Evolutionary conservation across 306 rosid genomes (phyloP), one percentile per base, ranked within the genome.

Genomic region (Sphenostylis stenocarpa): DNA sequence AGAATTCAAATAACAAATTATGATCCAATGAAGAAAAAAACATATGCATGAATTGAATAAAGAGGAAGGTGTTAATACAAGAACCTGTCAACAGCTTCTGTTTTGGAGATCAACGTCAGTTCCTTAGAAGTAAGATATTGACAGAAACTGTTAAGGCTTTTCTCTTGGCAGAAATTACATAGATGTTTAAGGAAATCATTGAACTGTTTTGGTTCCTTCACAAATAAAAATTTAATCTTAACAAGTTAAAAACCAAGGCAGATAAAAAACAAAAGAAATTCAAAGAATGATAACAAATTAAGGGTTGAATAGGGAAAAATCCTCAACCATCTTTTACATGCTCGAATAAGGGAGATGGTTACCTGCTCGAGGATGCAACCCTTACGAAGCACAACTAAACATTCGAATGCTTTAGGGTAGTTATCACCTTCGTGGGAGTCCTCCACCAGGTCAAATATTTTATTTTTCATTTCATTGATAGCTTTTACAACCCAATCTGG

Each of bases 171-270:
- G 90, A 85, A 92, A 36, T 83, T 82, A 85, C 81, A 87, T 33
- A 95, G 85, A 76, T 73, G 69, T 72, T 8, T 83, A 34, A 92
- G 86, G 64, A 92, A 92, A 85, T 89, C 81, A 21, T 95, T 95
- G 92, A 95, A 92, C 77, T 84, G 86, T 66, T 90, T 92, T 2
- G 97, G 97, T 86, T 95, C 98, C 98, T 95, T 85, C 74, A 70
- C 15, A 67, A 13, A 45, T 71, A 60, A 56, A 24, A 53, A 23
- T 13, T 38, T 2, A 67, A 33, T 5, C 9, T 75, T 51, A 73
- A n/a, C 36, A 67, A 43, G 66, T 43, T 64, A 76, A 72, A 64
- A 62, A 28, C 66, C 12, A 62, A 28, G 33, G 39, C 17, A 49
- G 23, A 68, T 73, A 52, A 57, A 49, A 47, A 83, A 28, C 38